Percentiles rank a stretch among this genome's conserved stretches.
Evolutionary conservation across 2,329 filamentous ascomycete genomes (phyloP).

Genomic region (Anthostomella pinea): DNA sequence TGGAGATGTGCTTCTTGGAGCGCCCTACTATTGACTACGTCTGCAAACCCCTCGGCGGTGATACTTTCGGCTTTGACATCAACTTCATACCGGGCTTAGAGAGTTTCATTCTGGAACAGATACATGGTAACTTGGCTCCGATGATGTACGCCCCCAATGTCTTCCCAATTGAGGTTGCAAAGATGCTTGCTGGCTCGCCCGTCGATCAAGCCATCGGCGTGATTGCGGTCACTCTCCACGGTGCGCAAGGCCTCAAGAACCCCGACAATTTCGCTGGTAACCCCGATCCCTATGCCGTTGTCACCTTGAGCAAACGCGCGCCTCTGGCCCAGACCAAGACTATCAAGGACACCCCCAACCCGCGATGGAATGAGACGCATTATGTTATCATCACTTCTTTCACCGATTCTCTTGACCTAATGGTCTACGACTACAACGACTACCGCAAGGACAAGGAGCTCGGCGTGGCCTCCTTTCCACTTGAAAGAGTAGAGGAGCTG

Average conservation of each 20-base stretch:
- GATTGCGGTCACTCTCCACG: slow-evolving; percentile 84
- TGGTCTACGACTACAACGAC: slow-evolving; percentile 90
- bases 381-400: slow-evolving; percentile 93
- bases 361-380: slow-evolving; percentile 94
- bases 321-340: slow-evolving; percentile 87
- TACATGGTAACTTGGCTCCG: slow-evolving; percentile 86
- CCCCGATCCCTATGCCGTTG: slow-evolving; percentile 81
- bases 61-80: slow-evolving; percentile 95
- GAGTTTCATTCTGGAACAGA: slow-evolving; percentile 90
- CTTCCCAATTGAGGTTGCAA: slow-evolving; percentile 96
- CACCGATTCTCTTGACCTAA: slow-evolving; percentile 80
- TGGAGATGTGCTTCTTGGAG: slow-evolving; percentile 93
- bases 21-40: slow-evolving; percentile 91
- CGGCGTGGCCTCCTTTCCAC: slow-evolving; percentile 77
- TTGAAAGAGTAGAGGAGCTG: slow-evolving; percentile 78
- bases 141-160: slow-evolving; percentile 99
- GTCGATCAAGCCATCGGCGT: slow-evolving; percentile 97
- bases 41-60: slow-evolving; percentile 94
- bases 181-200: slow-evolving; percentile 91
- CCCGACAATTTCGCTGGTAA: slow-evolving; percentile 89
- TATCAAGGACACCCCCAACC: slow-evolving; percentile 78
- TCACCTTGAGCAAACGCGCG: slow-evolving; percentile 80
- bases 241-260: slow-evolving; percentile 90
- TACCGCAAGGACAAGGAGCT: slow-evolving; percentile 96
- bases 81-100: slow-evolving; percentile 97